A percentile compares a stretch with the other conserved stretches of the same genome.
These are phyloP conservation scores for Claviceps spartinae DNA, from an alignment of 2,329 filamentous ascomycete genomes.

Conservation along the genomic window DNA sequence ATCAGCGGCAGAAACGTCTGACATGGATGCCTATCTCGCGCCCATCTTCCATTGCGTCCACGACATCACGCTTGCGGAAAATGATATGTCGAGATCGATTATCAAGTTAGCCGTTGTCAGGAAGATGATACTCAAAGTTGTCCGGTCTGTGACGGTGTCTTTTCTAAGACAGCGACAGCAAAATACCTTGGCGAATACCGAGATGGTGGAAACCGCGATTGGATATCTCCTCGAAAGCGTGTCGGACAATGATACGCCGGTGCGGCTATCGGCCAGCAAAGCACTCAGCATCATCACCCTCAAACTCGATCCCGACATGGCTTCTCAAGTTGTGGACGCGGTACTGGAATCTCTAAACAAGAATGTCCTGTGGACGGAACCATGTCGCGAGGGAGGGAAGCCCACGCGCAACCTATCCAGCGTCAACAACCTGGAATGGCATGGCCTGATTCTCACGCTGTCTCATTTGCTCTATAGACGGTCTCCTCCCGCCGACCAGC, in stretches of 20 bases:
- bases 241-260: constrained; percentile 79
- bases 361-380: constrained; percentile 41
- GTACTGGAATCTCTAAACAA: constrained; percentile 57
- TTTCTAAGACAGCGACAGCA: constrained; percentile 39
- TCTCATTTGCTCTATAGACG: constrained; percentile 76
- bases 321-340: constrained; percentile 73
- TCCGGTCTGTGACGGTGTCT: constrained; percentile 59
- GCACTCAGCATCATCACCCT: constrained; percentile 76
- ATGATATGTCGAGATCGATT: constrained; percentile 37
- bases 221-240: constrained; percentile 67
- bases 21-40: constrained; percentile 54
- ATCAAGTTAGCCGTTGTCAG: constrained; percentile 64
- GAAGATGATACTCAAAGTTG: constrained; percentile 74
- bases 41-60: constrained; percentile 54
- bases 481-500: constrained; percentile 56
- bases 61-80: constrained; percentile 38
- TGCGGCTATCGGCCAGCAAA: constrained; percentile 84
- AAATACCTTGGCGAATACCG: constrained; percentile 26
- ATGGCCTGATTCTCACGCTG: constrained; percentile 78
- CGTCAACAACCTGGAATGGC: constrained; percentile 77
- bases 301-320: constrained; percentile 68
- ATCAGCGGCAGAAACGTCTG: constrained; percentile 56
- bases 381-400: constrained; percentile 19
- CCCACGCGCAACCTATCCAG: constrained; percentile 49
- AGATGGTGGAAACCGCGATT: constrained; percentile 66